phyloP scores from a whole-genome alignment of 345 rosid genomes.

The Ceriops decandra region DNA sequence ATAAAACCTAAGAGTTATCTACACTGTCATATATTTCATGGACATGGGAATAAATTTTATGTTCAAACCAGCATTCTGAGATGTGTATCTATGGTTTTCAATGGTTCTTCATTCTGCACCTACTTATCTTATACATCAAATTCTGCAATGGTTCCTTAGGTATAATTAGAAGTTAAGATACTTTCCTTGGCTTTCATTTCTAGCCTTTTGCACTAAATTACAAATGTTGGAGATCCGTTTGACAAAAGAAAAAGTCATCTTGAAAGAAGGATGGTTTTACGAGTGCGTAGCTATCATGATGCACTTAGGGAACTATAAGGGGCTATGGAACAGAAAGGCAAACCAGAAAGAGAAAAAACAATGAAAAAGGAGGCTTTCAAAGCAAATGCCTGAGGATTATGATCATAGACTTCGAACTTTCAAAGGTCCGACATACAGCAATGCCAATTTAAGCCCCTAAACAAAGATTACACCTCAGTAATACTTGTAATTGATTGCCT shows the following conservation, averaged over 20 bases:
- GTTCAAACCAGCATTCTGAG: too few species aligned
- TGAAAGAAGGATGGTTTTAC: constrained; percentile 24
- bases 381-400: constrained; percentile 19
- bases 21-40: too few species aligned
- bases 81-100: too few species aligned
- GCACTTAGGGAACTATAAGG: constrained; percentile 18
- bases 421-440: constrained; percentile 18
- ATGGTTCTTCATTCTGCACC: too few species aligned
- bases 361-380: constrained; percentile 18
- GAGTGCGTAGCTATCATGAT: constrained; percentile 24
- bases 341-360: constrained; percentile 6
- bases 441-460: constrained; percentile 7
- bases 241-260: constrained; percentile 9
- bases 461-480: not conserved
- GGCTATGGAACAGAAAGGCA: constrained; percentile 2
- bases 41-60: too few species aligned
- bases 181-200: constrained; percentile 1
- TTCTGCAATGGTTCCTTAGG: too few species aligned
- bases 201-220: too few species aligned
- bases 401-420: constrained; percentile 29
- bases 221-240: not conserved
- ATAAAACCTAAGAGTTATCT: too few species aligned
- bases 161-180: too few species aligned
- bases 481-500: not conserved
- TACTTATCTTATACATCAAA: too few species aligned